Evolutionary conservation across 192 early-diverging fungal genomes (phyloP), one percentile per base, ranked within the genome.

Genomic region (Mortierella hygrophila): DNA sequence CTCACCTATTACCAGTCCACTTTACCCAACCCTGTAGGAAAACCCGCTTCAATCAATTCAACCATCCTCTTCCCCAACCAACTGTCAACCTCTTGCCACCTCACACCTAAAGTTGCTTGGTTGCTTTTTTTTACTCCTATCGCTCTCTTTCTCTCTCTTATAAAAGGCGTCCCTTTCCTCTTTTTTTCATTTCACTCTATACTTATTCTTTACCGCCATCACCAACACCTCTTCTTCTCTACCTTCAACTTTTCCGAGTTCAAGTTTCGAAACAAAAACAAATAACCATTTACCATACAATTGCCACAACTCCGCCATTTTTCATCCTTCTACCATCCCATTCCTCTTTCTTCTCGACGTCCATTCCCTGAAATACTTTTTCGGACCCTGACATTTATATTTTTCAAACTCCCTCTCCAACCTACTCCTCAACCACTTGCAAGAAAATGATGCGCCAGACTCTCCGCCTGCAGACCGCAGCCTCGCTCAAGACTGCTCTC

Each of bases 361-460:
- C 18, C 69, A 35, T 40, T 57, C 46, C 65, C 20, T 70, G 49
- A 52, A 18, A 52, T 20, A 20, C 49, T 52, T 21, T 18, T 60
- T 41, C 21, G 32, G 21, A 60, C 57, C 75, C 42, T 42, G 55
- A 76, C 60, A 41, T 40, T 65, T 44, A 40, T 44, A 41, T 26
- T 76, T 49, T 70, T 35, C 35, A 69, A 38, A 49, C 49, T 49
- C 68, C 47, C 42, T 47, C 18, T 69, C 23, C 32, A 21, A 13
- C 57, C 68, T n/a, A 42, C 73, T 32, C 42, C 32, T 11, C 44
- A 47, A 32, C 38, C 38, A 40, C 49, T 11, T 29, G 23, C 16
- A 26, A 32, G 29, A 69, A 63, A 63, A 85, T 85, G 83, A 47
- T 85, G 73, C 83, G 78, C 69, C 83, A 85, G 52, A 78, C 78